Percentiles rank a stretch among this genome's conserved stretches.
Evolutionary conservation across 768 basidiomycete genomes (phyloP).

Genomic region (Trametes maxima): DNA sequence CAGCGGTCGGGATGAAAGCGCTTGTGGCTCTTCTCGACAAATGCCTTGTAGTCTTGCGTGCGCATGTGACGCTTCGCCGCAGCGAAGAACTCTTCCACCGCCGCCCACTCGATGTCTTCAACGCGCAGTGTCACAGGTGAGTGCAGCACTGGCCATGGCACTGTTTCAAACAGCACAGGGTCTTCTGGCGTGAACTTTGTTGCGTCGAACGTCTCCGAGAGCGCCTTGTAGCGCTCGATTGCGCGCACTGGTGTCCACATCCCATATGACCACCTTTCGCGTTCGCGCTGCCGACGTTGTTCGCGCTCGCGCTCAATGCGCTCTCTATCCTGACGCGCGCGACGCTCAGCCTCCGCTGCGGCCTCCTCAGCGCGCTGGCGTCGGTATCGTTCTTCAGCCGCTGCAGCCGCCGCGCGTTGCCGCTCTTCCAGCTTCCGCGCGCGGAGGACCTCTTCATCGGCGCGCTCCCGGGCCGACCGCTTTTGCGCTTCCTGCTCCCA

Average conservation of each 20-base stretch:
- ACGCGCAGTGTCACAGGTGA: constrained; percentile 53
- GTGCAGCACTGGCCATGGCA: constrained; percentile 78
- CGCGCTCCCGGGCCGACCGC: constrained; percentile 48
- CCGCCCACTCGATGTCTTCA: constrained; percentile 69
- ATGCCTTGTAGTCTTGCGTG: constrained; percentile 59
- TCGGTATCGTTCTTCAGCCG: constrained; percentile 22
- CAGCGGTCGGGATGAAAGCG: constrained; percentile 83
- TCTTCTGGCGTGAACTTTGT: constrained; percentile 54
- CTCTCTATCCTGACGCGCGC: constrained; percentile 35
- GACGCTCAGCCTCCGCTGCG: constrained; percentile 32
- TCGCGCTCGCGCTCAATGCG: constrained; percentile 40
- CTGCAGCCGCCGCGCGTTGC: constrained; percentile 23
- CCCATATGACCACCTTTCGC: constrained; percentile 55
- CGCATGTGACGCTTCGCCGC: constrained; percentile 55
- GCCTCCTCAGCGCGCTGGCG: constrained; percentile 32
- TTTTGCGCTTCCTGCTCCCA: constrained; percentile 59
- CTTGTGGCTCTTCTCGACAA: constrained; percentile 71
- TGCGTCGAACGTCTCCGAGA: constrained; percentile 65
- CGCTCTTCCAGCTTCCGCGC: constrained; percentile 21
- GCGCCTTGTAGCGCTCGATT: constrained; percentile 64
- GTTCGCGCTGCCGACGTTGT: constrained; percentile 50
- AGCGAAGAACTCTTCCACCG: constrained; percentile 73
- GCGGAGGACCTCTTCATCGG: constrained; percentile 35
- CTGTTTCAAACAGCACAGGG: constrained; percentile 58
- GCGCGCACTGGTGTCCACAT: constrained; percentile 68